Evolutionary conservation across 1,284 basidiomycete genomes (phyloP).

Genomic region (Xanthoconium separans): DNA sequence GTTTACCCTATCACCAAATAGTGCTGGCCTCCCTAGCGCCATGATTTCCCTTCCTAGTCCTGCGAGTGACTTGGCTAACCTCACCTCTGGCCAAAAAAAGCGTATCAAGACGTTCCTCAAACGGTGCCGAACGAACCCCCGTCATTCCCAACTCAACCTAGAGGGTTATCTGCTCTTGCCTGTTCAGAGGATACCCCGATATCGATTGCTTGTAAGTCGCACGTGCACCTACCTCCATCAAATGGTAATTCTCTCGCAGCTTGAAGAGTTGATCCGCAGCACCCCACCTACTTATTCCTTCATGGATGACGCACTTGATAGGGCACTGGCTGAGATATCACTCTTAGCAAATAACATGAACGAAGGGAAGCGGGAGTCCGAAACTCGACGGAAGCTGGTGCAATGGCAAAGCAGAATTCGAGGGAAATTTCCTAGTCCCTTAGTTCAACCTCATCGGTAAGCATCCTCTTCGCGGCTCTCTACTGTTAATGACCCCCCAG

Average conservation of each 20-base stretch:
- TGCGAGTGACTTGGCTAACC: conserved; percentile 40
- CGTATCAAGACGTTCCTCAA: conserved; percentile 87
- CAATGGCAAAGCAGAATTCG: conserved; percentile 92
- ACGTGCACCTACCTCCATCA: background rate
- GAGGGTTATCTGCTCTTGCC: conserved; percentile 95
- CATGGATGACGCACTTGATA: conserved; percentile 81
- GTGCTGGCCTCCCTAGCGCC: conserved; percentile 59
- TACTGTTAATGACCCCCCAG: conserved; percentile 10
- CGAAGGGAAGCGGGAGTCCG: conserved; percentile 92
- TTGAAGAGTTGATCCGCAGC: conserved; percentile 81
- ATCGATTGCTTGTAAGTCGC: conserved; percentile 78
- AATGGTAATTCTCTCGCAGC: conserved; percentile 40
- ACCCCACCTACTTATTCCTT: conserved; percentile 76
- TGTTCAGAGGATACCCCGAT: conserved; percentile 95
- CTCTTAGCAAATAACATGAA: conserved; percentile 92
- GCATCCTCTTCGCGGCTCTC: conserved; percentile 19
- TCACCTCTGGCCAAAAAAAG: conserved; percentile 77
- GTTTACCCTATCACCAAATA: conserved; percentile 54
- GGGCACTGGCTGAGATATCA: conserved; percentile 83
- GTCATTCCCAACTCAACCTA: conserved; percentile 94
- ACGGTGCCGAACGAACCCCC: conserved; percentile 79
- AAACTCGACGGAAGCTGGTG: conserved; percentile 85
- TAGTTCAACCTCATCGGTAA: conserved; percentile 96
- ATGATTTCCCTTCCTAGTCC: conserved; percentile 46
- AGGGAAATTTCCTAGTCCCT: conserved; percentile 89